Conservation (phyloP, 1,139 yeast species). For the Yamadazyma oceani region DNA sequence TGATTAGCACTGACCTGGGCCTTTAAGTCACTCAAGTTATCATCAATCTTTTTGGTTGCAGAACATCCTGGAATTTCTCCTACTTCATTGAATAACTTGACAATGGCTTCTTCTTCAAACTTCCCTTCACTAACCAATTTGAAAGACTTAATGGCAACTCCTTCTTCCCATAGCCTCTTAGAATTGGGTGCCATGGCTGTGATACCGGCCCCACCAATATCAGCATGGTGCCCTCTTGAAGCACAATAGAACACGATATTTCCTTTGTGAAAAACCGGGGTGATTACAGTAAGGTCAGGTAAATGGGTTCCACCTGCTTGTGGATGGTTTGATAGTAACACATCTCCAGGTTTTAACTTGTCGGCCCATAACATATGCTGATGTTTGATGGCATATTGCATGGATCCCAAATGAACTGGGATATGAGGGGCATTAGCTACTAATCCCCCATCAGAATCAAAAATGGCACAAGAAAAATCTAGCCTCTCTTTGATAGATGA, state of each 20-base stretch:
- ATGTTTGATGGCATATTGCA: constrained; percentile 78
- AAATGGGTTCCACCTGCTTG: constrained; percentile 80
- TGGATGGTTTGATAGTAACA: constrained; percentile 76
- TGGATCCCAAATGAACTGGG: constrained; percentile 84
- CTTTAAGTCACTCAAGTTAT: constrained; percentile 43
- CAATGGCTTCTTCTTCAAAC: constrained; percentile 44
- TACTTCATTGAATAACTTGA: constrained; percentile 39
- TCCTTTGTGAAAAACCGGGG: constrained; percentile 47
- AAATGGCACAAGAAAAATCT: constrained; percentile 83
- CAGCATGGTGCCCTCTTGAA: constrained; percentile 50
- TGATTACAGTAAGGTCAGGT: constrained; percentile 81
- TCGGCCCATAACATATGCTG: constrained; percentile 68
- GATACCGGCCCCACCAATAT: constrained; percentile 46
- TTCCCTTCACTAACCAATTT: constrained; percentile 37
- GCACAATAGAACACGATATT: constrained; percentile 47
- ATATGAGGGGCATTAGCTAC: constrained; percentile 89
- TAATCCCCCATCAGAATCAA: constrained; percentile 70
- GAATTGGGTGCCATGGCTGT: constrained; percentile 51
- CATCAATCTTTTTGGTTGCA: constrained; percentile 42
- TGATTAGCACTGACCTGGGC: constrained; percentile 47
- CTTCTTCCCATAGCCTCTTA: constrained; percentile 44
- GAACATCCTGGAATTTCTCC: constrained; percentile 48
- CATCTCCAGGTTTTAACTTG: constrained; percentile 65
- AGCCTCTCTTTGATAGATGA: constrained; percentile 84
- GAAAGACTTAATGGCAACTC: constrained; percentile 43